Evolutionary conservation across 139 green algal species (phyloP).

Genomic region (Coccomyxa sp.): DNA sequence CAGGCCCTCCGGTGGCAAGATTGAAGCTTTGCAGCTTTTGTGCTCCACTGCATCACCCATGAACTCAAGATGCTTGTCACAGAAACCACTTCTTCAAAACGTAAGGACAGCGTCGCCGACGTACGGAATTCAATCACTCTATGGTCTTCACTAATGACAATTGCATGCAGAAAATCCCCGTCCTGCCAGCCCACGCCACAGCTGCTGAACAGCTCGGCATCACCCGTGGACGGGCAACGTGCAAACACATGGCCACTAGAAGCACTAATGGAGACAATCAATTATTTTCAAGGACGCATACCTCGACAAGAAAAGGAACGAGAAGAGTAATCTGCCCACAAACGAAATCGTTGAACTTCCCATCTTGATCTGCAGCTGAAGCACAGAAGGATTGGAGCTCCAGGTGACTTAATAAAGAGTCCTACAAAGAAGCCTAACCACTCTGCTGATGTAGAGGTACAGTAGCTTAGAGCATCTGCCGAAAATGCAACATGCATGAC

Average conservation of each 20-base stretch:
- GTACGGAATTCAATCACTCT: no score
- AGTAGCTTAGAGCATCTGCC: no score
- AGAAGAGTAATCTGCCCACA: constrained; percentile 9
- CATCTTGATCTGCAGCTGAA: no score
- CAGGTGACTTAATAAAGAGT: no score
- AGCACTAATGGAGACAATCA: background rate
- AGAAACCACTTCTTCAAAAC: background rate
- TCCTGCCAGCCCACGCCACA: no score
- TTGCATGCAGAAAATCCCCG: no score
- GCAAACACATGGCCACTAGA: background rate
- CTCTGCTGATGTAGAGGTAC: no score
- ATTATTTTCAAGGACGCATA: background rate
- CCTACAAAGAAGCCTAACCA: no score
- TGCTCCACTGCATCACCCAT: constrained; percentile 8
- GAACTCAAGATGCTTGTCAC: background rate
- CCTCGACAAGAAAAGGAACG: constrained; percentile 12
- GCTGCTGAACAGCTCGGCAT: background rate
- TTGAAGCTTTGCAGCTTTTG: constrained; percentile 31
- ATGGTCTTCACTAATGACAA: no score
- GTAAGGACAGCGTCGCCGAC: no score
- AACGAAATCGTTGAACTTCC: constrained; percentile 5
- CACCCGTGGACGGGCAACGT: background rate
- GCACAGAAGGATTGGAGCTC: no score
- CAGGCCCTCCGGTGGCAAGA: constrained; percentile 15
- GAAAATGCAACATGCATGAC: no score